Percentiles rank a stretch among this genome's conserved stretches.
These are phyloP conservation scores for Spathaspora girioi DNA, from an alignment of 805 yeast genomes.

Conservation along the genomic window DNA sequence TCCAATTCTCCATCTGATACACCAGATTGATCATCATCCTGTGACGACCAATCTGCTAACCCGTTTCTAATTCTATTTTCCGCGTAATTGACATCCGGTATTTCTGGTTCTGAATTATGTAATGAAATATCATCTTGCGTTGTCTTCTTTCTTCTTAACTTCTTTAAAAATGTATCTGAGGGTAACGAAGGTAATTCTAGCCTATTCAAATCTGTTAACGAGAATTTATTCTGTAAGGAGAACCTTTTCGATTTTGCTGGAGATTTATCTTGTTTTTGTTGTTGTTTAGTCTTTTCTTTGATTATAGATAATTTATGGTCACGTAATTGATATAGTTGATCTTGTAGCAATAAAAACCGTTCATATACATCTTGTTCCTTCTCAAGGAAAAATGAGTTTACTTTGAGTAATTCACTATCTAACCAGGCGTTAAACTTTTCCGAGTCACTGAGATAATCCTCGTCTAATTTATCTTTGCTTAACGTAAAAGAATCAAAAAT, in stretches of 20 bases:
- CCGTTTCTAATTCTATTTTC: conserved; percentile 41
- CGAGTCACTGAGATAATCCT: conserved; percentile 10
- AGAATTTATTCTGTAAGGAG: conserved; percentile 24
- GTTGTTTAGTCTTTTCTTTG: conserved; percentile 8
- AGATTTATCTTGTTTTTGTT: neutral
- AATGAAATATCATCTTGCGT: conserved; percentile 10
- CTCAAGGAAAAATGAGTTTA: conserved; percentile 56
- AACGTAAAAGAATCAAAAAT: neutral
- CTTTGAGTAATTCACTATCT: conserved; percentile 54
- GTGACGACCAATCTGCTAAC: conserved; percentile 3
- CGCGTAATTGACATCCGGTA: conserved; percentile 27
- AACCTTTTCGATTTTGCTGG: conserved; percentile 22
- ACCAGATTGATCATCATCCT: conserved; percentile 9
- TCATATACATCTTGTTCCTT: conserved; percentile 59
- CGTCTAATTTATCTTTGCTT: conserved; percentile 12
- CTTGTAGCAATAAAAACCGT: conserved; percentile 59
- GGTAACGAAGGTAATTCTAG: conserved; percentile 43
- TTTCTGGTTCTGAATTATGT: conserved; percentile 7
- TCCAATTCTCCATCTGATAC: conserved; percentile 6
- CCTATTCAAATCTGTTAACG: conserved; percentile 20
- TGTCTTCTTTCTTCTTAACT: conserved; percentile 6
- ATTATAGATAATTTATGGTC: conserved; percentile 40
- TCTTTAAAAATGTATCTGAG: conserved; percentile 26
- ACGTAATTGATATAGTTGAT: conserved; percentile 61
- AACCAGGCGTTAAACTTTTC: conserved; percentile 63